A percentile compares a stretch with the other conserved stretches of the same genome.
Evolutionary conservation across 2,329 filamentous ascomycete species (phyloP).

Genomic region (Fusarium liriodendri): DNA sequence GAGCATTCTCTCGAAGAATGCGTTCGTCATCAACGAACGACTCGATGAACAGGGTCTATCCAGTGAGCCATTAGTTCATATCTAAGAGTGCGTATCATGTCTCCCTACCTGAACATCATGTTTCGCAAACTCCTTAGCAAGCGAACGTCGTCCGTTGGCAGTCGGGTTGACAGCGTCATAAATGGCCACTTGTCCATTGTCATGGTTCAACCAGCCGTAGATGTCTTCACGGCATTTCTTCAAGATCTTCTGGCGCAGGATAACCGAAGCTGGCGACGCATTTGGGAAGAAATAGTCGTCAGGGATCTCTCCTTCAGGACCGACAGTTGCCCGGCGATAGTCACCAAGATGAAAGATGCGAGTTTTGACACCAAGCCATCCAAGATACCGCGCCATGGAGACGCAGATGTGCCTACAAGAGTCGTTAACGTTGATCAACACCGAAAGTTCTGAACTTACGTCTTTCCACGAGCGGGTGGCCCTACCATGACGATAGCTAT

Average conservation of each 20-base stretch:
- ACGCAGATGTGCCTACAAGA: constrained; percentile 85
- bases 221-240: constrained; percentile 98
- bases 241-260: constrained; percentile 94
- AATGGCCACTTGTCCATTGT: constrained; percentile 97
- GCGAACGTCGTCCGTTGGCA: constrained; percentile 80
- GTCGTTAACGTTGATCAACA: constrained; percentile 26
- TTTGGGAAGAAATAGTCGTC: constrained; percentile 99
- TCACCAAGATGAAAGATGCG: constrained; percentile 97
- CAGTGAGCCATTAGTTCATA: constrained; percentile 1
- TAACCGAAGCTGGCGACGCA: constrained; percentile 90
- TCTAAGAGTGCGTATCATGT: too few relatives aligned
- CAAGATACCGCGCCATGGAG: constrained; percentile 91
- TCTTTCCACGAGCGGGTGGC: constrained; percentile 94
- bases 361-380: constrained; percentile 98
- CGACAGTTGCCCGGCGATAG: constrained; percentile 92
- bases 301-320: constrained; percentile 84
- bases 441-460: constrained; percentile 63
- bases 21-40: constrained; percentile 93
- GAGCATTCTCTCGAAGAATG: constrained; percentile 95
- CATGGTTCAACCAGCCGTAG: constrained; percentile 94
- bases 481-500: constrained; percentile 99
- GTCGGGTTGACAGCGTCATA: constrained; percentile 98
- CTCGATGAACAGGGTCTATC: constrained; percentile 92
- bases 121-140: constrained; percentile 98
- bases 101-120: constrained; percentile 84